These are phyloP conservation scores for Sistotremastrum suecicum DNA, from an alignment of 768 basidiomycete species.

Conservation along the genomic window DNA sequence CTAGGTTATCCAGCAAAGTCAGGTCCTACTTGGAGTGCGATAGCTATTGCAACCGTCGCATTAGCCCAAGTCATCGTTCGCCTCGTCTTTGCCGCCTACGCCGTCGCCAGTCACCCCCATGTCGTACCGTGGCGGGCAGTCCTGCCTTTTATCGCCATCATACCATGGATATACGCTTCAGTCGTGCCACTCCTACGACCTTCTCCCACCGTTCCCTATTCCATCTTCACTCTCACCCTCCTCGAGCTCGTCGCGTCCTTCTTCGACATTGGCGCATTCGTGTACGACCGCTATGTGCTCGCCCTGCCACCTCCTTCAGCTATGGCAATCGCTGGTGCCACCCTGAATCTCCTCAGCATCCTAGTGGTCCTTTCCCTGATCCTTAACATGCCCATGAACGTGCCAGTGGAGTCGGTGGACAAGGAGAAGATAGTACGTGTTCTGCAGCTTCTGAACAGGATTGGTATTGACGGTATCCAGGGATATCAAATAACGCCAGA, in stretches of 20 bases:
- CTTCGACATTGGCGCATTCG: slow-evolving; percentile 36
- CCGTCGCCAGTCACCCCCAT: slow-evolving; percentile 19
- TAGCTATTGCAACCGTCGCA: slow-evolving; percentile 41
- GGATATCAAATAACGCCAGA: slow-evolving; percentile 47
- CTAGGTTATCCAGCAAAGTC: no score
- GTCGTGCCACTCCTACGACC: slow-evolving; percentile 39
- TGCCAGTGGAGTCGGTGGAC: slow-evolving; percentile 39
- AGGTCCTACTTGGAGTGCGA: slow-evolving; percentile 44
- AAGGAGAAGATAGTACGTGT: slow-evolving; percentile 47
- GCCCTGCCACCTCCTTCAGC: slow-evolving; percentile 25
- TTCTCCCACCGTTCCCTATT: slow-evolving; percentile 43
- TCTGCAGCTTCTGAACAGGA: background rate
- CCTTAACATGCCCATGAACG: slow-evolving; percentile 47
- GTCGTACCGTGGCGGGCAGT: slow-evolving; percentile 20
- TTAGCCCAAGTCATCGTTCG: slow-evolving; percentile 43
- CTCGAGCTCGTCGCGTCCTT: slow-evolving; percentile 30
- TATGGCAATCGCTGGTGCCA: no score
- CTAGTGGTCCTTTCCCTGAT: slow-evolving; percentile 30
- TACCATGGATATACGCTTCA: slow-evolving; percentile 55
- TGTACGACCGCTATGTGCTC: slow-evolving; percentile 36
- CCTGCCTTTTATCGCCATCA: slow-evolving; percentile 32
- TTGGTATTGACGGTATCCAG: slow-evolving; percentile 15
- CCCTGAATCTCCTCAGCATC: slow-evolving; percentile 31
- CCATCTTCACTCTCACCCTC: slow-evolving; percentile 48
- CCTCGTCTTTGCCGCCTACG: slow-evolving; percentile 46